Evolutionary conservation across 1,284 basidiomycete species (phyloP), one percentile per base, ranked within the genome.

Genomic region (Ceratobasidium sp.): DNA sequence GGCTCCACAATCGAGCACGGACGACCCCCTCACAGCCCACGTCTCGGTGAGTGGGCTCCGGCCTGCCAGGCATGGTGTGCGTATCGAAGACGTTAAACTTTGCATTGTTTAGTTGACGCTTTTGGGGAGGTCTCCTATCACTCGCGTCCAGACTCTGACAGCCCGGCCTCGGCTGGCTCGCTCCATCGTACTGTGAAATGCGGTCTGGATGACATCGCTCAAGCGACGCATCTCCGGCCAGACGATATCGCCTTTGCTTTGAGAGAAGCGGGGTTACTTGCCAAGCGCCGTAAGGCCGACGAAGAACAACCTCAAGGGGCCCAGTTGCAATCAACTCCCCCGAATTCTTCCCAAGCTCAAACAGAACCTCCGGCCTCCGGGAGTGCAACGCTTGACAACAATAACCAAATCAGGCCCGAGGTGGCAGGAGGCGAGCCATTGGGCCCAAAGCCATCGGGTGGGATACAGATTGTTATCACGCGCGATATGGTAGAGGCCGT

Each of bases 171-270:
- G 25, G 25, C 44, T 46, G 88, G 56, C 37, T 8, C 87, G 44
- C 89, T 89, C 1, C 90, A 94, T 79, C 87, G 91, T 77, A 85
- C 88, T 61, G 86, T 93, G 17, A 85, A 85, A 25, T 92, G 92
- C 80, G 90, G 91, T 13, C 86, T 96, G 19, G 85, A 85, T 15
- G 90, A 94, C 44, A 89, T 98, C 76, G 91, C 95, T 2, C 86
- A 87, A 13, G 93, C 93, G 15, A 95, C 95, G 56, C 91, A 94
- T 83, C 85, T 99, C 71, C 89, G 95, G 1, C 83, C 90, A 0
- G 96, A 98, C 79, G 97, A 99, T 82, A 90, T 92, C 0, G 92
- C 95, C 0, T 95, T 96, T 82, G 93, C 96, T 0, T 85, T 99
- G 74, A 91, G 93, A 74, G 95, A 98, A 82, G 92, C 93, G 71